Conservation (phyloP, 2,329 filamentous ascomycete species). For the Periconia sp. region DNA sequence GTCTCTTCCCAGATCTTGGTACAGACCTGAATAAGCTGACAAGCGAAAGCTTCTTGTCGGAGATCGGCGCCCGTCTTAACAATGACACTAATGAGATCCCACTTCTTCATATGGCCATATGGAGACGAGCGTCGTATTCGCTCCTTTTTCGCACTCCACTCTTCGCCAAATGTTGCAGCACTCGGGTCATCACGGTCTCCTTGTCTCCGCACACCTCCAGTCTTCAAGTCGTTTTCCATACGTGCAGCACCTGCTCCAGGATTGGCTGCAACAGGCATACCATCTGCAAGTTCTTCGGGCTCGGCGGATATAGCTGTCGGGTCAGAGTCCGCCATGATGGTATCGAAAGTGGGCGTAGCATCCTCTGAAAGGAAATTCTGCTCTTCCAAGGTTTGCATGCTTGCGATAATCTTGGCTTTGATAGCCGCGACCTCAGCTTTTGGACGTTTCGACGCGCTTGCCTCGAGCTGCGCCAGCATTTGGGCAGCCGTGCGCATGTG, state of each 20-base stretch:
- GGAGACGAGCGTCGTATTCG: conserved; percentile 82
- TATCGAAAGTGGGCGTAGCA: conserved; percentile 76
- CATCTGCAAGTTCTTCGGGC: conserved; percentile 63
- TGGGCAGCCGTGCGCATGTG: conserved; percentile 88
- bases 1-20: conserved; percentile 82
- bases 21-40: conserved; percentile 82
- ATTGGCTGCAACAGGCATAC: conserved; percentile 61
- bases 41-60: conserved; percentile 84
- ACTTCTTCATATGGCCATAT: conserved; percentile 89
- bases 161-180: conserved; percentile 84
- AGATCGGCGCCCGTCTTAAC: conserved; percentile 86
- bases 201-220: conserved; percentile 78
- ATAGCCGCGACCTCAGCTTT: conserved; percentile 83
- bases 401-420: conserved; percentile 84
- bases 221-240: conserved; percentile 91
- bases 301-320: conserved; percentile 57
- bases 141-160: conserved; percentile 84
- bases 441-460: conserved; percentile 79
- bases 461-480: conserved; percentile 84
- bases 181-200: conserved; percentile 86
- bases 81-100: conserved; percentile 86
- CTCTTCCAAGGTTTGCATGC: conserved; percentile 87
- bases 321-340: conserved; percentile 77
- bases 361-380: conserved; percentile 82
- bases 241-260: conserved; percentile 76